Evolutionary conservation across 108 stramenopile species (phyloP).

Genomic region (Skeletonema marinoi): DNA sequence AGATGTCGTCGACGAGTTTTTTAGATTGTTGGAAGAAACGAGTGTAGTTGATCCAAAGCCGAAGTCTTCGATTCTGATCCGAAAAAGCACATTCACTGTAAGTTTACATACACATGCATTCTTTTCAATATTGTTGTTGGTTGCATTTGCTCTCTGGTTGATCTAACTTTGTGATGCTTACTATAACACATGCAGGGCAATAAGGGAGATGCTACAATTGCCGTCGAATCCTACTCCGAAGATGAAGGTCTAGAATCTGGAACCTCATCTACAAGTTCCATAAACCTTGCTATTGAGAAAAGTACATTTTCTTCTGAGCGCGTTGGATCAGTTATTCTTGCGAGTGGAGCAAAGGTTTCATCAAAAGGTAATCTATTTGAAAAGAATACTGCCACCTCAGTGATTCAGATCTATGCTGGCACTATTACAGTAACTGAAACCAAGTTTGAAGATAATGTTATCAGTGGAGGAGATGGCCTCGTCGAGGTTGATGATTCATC

Average conservation of each 20-base stretch:
- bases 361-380: slow-evolving; percentile 6
- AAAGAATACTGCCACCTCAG: slow-evolving; percentile 34
- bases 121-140: background rate
- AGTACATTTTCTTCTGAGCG: slow-evolving; percentile 18
- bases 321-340: slow-evolving; percentile 31
- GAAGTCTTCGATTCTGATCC: background rate
- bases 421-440: slow-evolving; percentile 27
- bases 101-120: background rate
- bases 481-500: slow-evolving; percentile 33
- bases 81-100: background rate
- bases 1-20: background rate
- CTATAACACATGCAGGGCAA: slow-evolving; percentile 8
- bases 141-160: background rate
- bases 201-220: slow-evolving; percentile 9
- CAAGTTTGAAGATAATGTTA: slow-evolving; percentile 20
- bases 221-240: background rate
- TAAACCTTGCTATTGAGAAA: slow-evolving; percentile 13
- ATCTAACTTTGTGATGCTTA: background rate
- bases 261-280: background rate
- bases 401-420: slow-evolving; percentile 23
- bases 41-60: background rate
- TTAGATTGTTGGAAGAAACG: background rate
- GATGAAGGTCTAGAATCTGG: background rate
- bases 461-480: slow-evolving; percentile 9
- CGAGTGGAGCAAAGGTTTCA: slow-evolving; percentile 30